Conservation (phyloP, 139 green algal species). For the Deuterostichococcus epilithicus region DNA sequence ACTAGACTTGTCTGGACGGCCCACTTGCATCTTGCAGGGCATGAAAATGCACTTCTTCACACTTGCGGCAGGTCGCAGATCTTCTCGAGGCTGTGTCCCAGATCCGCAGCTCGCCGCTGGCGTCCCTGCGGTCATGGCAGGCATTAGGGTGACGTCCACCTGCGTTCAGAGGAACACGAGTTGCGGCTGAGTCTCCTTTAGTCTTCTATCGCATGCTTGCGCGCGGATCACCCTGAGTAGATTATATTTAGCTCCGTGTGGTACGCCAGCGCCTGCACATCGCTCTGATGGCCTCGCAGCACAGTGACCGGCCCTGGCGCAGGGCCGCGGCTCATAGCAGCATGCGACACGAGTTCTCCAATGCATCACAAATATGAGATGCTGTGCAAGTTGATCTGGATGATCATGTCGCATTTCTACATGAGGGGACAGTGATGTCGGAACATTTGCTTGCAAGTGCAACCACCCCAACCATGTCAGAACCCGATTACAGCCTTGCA, state of each 20-base stretch:
- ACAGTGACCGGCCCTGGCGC: constrained; percentile 23
- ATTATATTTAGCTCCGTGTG: constrained; percentile 13
- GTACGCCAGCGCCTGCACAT: constrained; percentile 47
- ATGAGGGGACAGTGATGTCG: too few relatives aligned
- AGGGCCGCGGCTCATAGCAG: neutral
- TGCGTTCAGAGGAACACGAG: neutral
- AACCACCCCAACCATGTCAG: neutral
- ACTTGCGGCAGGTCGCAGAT: constrained; percentile 12
- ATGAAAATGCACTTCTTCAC: too few relatives aligned
- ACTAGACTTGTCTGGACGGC: too few relatives aligned
- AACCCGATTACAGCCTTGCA: neutral
- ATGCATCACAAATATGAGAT: too few relatives aligned
- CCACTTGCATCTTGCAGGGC: too few relatives aligned
- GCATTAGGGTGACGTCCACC: neutral
- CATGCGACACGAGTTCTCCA: too few relatives aligned
- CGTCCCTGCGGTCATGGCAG: constrained; percentile 28
- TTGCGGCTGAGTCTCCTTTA: too few relatives aligned
- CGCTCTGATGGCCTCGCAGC: constrained; percentile 30
- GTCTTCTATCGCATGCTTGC: neutral
- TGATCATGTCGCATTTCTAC: too few relatives aligned
- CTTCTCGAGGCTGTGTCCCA: constrained; percentile 26
- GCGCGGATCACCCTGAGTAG: constrained; percentile 27
- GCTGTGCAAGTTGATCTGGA: too few relatives aligned
- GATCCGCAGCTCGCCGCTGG: constrained; percentile 28
- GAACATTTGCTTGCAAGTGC: too few relatives aligned